These are phyloP conservation scores for Coelastrella sp. DNA, from an alignment of 139 green algal species.

Conservation along the genomic window DNA sequence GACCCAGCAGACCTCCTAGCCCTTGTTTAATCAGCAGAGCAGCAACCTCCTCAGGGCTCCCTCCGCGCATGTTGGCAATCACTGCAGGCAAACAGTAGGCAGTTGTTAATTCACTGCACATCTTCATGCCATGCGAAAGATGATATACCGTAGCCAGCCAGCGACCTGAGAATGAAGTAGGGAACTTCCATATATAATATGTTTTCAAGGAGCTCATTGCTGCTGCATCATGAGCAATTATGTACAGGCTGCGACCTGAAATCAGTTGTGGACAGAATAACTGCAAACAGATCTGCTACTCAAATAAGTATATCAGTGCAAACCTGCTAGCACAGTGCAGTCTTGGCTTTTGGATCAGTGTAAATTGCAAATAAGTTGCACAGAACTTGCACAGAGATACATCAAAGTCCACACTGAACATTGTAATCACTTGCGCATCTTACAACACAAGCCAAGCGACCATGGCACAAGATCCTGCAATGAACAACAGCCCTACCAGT, in stretches of 20 bases:
- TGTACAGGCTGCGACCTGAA: too few relatives aligned
- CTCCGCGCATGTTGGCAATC: constrained; percentile 91
- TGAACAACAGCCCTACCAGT: background rate
- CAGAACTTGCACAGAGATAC: background rate
- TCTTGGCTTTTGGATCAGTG: background rate
- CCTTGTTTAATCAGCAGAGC: constrained; percentile 62
- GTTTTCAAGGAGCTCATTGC: too few relatives aligned
- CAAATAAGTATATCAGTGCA: too few relatives aligned
- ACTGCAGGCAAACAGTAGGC: constrained; percentile 59
- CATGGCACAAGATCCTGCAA: background rate
- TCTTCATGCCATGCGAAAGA: background rate
- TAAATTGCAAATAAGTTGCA: background rate
- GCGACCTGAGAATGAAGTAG: too few relatives aligned
- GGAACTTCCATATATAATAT: too few relatives aligned
- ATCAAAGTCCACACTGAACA: background rate
- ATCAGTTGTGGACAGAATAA: too few relatives aligned
- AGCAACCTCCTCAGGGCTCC: constrained; percentile 83
- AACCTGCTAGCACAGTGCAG: background rate
- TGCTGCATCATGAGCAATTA: too few relatives aligned
- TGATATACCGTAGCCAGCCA: too few relatives aligned
- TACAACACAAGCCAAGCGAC: too few relatives aligned
- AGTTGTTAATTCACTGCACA: background rate
- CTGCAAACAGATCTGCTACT: too few relatives aligned
- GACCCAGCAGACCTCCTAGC: constrained; percentile 84
- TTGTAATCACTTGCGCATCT: background rate